These are phyloP conservation scores for Penicillium sp. DNA, from an alignment of 2,329 filamentous ascomycete species.

Conservation along the genomic window DNA sequence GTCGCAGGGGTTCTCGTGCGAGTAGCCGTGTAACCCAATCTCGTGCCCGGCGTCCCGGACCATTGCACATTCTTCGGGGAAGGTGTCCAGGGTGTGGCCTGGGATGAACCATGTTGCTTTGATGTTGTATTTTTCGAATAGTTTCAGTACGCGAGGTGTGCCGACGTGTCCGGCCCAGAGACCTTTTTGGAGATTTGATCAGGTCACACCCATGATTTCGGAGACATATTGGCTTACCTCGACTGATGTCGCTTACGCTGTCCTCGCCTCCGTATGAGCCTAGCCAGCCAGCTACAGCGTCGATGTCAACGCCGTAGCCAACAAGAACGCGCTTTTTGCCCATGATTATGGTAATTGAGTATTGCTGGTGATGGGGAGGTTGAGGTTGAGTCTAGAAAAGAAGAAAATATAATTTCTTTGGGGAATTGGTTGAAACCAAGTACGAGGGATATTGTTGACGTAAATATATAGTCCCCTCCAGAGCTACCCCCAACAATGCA, in stretches of 20 bases:
- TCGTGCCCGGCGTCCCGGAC: slow-evolving; percentile 66
- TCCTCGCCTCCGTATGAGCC: slow-evolving; percentile 37
- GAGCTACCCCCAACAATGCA: neutral
- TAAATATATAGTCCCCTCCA: neutral
- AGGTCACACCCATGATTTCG: neutral
- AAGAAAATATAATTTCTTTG: neutral
- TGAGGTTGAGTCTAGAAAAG: neutral
- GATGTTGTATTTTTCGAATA: slow-evolving; percentile 71
- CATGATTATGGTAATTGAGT: neutral
- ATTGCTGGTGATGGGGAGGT: neutral
- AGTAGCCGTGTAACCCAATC: slow-evolving; percentile 69
- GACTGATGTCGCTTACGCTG: slow-evolving; percentile 33
- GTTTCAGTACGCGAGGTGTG: slow-evolving; percentile 63
- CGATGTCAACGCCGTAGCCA: slow-evolving; percentile 35
- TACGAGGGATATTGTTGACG: neutral
- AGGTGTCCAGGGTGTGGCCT: slow-evolving; percentile 63
- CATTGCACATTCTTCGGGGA: slow-evolving; percentile 63
- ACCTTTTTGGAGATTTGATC: slow-evolving; percentile 27
- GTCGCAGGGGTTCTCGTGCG: slow-evolving; percentile 69
- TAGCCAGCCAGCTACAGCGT: slow-evolving; percentile 36
- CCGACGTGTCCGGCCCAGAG: slow-evolving; percentile 69
- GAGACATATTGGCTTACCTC: slow-evolving; percentile 19
- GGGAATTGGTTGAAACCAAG: neutral
- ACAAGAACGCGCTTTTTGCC: slow-evolving; percentile 28
- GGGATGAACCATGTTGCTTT: slow-evolving; percentile 68